Base-by-base conservation (phyloP, 129 eudicot genomes). In the Saussurea involucrata region DNA sequence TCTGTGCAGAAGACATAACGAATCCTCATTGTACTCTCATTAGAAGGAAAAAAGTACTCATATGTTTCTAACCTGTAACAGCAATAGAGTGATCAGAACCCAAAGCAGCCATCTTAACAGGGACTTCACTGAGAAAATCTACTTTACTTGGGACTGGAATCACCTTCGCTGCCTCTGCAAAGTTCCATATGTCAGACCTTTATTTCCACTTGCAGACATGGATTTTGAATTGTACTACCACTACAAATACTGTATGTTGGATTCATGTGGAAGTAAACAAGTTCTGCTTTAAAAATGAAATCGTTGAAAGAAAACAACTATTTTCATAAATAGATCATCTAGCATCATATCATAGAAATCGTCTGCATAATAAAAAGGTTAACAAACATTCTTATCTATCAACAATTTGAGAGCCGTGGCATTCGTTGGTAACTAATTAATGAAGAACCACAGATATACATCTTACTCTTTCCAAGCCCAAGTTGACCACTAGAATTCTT, bases 61-160 rank as follows among this genome's bases (percentile, higher is more conserved):
- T 22, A 74, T 11, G 29, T 69, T 46, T 55, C 79, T 67, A 65
- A 95, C 98, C 98, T 87, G 98, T 95, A 73, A 89, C 87, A 46
- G 98, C 97, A 78, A 95, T 80, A 24, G 98, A 91, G 84, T 95
- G 98, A 25, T 89, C 98, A 71, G 86, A 89, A 76, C 94, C 98
- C 80, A 95, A 82, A 67, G 96, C 86, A 8, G 74, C 87, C 83
- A 68, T 82, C 83, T 79, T 82, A 28, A 95, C 85, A 18, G 80
- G 76, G 69, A 91, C 88, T 36, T 90, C 97, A 66, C 78, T 78
- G 80, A 95, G 76, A 75, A 76, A 86, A 63, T 84, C 92, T 67
- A 89, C 94, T 86, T 89, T 95, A 69, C 75, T 71, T 15, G 98
- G 98, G 25, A 57, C 60, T 31, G 87, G 78, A 71, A 88, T 82